Evolutionary conservation across 768 basidiomycete species (phyloP), one percentile per base, ranked within the genome.

Genomic region (Termitomyces bulborhizus): DNA sequence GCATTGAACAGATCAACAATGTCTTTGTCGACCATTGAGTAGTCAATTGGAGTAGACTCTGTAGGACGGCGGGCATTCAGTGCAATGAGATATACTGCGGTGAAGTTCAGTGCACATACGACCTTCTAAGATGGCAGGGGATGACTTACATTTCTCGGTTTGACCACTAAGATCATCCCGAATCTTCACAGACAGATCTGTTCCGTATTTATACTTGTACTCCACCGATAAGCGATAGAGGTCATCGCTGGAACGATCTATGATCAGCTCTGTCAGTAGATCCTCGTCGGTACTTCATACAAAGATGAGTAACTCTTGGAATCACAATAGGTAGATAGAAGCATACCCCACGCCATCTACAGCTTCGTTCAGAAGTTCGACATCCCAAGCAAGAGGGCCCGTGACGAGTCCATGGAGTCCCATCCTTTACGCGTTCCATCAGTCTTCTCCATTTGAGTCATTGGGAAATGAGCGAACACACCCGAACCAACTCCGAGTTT

Each of bases 81-180:
- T 8, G 76, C 76, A 71, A 80, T 77, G 27, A 69, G 67, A 63
- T 79, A 80, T 68, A 82, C 75, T 71, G 63, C 46, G 16, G 18
- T 45, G 3, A 16, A 13, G 7, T 12, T 32, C 13, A 11, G 15
- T 32, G 31, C 31, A 32, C 31, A 32, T 32, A 9, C 8, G 31
- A 32, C 31, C 31, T 32, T 32, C 8, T 32, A 9, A 9, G 8
- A 32, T 9, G 9, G 31, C 8, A 32, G 9, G 8, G 31, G 11
- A 45, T 9, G 52, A 65, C 72, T 39, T 57, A 75, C 73, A 53
- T 52, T 63, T 61, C 48, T 69, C 63, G 5, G 62, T 60, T 44
- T 65, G 63, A 21, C 70, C 68, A 32, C 69, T 70, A 46, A 76
- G 43, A 53, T 77, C 70, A 3, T 49, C 58, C 37, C 58, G 64